A percentile compares a stretch with the other conserved stretches of the same genome.
Conservation (phyloP, 2,329 filamentous ascomycete genomes). For the Verticillium nubilum region DNA sequence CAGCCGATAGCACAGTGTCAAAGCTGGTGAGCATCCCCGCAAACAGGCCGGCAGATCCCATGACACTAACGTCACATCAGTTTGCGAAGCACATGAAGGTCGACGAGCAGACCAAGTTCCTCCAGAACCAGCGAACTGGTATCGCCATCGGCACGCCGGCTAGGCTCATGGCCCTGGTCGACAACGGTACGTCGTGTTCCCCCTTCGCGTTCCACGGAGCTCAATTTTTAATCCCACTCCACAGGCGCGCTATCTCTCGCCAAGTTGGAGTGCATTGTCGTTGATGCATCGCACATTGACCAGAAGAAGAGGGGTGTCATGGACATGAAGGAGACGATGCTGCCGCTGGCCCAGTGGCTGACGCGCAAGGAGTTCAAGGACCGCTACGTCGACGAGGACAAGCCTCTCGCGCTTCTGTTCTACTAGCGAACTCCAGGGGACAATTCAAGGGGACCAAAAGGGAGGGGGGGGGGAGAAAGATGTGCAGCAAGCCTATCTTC, state of each 20-base stretch:
- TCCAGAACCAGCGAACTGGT: conserved; percentile 65
- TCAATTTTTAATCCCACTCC: neutral
- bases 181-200: conserved; percentile 56
- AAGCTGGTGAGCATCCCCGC: conserved; percentile 56
- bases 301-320: conserved; percentile 90
- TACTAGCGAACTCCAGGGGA: conserved; percentile 34
- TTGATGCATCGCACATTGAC: conserved; percentile 91
- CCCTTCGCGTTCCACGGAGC: neutral
- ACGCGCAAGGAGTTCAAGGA: conserved; percentile 65
- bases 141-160: conserved; percentile 89
- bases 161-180: conserved; percentile 74
- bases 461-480: neutral
- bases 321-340: conserved; percentile 90
- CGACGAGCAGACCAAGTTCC: conserved; percentile 73
- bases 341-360: conserved; percentile 72
- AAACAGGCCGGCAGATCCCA: neutral
- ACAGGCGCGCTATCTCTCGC: conserved; percentile 62
- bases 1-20: conserved; percentile 70
- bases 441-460: neutral
- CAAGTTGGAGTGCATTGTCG: conserved; percentile 70
- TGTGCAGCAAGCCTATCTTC: neutral
- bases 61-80: conserved; percentile 17
- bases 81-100: conserved; percentile 99
- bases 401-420: conserved; percentile 58
- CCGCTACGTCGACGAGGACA: conserved; percentile 57